phyloP scores from a whole-genome alignment of 805 yeast species.

The Debaryomyces maramus region DNA sequence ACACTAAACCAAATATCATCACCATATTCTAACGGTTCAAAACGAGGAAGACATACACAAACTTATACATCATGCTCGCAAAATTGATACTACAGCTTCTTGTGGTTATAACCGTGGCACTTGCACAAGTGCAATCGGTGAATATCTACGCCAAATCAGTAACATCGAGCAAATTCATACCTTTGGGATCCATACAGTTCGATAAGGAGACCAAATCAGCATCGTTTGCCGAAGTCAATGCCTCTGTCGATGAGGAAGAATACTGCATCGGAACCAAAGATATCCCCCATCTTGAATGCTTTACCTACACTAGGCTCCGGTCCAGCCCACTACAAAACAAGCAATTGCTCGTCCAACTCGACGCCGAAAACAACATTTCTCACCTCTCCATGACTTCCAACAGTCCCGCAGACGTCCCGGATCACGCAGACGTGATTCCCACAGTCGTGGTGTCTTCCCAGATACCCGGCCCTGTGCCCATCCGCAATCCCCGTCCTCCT shows the following conservation, averaged over 20 bases:
- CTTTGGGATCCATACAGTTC: conserved; percentile 17
- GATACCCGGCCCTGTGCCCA: not conserved
- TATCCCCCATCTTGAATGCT: conserved; percentile 30
- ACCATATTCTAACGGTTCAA: no score
- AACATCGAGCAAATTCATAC: conserved; percentile 3
- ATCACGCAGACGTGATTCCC: no score
- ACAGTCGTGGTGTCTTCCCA: not conserved
- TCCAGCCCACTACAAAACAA: conserved; percentile 4
- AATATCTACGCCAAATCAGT: conserved; percentile 7
- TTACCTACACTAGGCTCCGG: conserved; percentile 16
- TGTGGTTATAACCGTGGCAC: not conserved
- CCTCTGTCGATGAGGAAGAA: conserved; percentile 8
- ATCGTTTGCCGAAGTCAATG: conserved; percentile 9
- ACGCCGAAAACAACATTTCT: not conserved
- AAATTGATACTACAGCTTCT: not conserved
- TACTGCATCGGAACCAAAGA: conserved; percentile 36
- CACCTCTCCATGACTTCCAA: conserved; percentile 1
- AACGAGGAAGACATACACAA: no score
- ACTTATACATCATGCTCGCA: not conserved
- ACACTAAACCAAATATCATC: no score
- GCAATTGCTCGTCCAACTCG: conserved; percentile 11
- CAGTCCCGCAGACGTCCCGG: not conserved
- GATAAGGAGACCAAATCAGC: conserved; percentile 9
- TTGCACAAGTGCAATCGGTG: not conserved
- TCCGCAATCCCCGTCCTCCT: not conserved